These are phyloP conservation scores for Closterium sp. DNA, from an alignment of 139 green algal species.

Conservation along the genomic window DNA sequence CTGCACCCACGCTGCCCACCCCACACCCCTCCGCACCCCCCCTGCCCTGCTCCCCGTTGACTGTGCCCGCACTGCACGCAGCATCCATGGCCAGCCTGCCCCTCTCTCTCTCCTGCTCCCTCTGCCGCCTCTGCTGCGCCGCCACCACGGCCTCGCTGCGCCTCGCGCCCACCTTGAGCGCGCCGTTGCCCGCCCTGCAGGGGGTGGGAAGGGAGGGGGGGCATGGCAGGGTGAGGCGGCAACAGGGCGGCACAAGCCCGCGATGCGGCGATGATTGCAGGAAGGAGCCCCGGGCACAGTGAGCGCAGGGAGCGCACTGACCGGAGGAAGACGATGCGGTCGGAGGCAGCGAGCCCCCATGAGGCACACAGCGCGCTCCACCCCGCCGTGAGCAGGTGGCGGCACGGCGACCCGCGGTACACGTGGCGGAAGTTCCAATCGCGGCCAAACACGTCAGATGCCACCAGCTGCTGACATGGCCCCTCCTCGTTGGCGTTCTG, in stretches of 20 bases:
- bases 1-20: too few relatives aligned
- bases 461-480: conserved; percentile 22
- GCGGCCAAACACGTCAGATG: conserved; percentile 15
- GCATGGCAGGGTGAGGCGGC: too few relatives aligned
- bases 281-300: too few relatives aligned
- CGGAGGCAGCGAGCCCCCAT: conserved; percentile 26
- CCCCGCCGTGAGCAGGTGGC: conserved; percentile 48
- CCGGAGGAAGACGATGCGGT: conserved; percentile 46
- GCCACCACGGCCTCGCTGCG: background rate
- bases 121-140: background rate
- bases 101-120: background rate
- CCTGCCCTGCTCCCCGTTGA: background rate
- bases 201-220: background rate
- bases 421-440: conserved; percentile 49
- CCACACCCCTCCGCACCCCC: too few relatives aligned
- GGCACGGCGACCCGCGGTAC: conserved; percentile 37
- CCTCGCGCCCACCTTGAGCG: background rate
- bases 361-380: conserved; percentile 44
- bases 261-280: too few relatives aligned
- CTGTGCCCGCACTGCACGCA: background rate
- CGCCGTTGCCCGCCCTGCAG: background rate
- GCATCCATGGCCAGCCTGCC: background rate
- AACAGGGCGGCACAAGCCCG: too few relatives aligned
- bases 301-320: too few relatives aligned
- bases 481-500: conserved; percentile 44